These are phyloP conservation scores for Athelia psychrophila DNA, from an alignment of 1,284 basidiomycete genomes.

Conservation along the genomic window DNA sequence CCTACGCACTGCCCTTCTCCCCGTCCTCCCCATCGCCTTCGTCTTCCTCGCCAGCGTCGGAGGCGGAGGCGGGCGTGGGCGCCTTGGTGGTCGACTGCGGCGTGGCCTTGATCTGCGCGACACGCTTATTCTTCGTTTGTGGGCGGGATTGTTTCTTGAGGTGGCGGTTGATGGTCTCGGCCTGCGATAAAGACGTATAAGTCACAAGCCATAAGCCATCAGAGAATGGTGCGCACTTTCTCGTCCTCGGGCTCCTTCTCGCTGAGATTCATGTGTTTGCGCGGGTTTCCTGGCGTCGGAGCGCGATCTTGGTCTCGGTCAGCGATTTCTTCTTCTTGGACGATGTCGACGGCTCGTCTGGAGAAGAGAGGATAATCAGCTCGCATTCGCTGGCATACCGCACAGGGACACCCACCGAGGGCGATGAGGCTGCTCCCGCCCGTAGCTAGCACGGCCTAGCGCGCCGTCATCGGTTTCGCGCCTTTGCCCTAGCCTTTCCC, in stretches of 20 bases:
- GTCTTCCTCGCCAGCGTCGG: conserved; percentile 26
- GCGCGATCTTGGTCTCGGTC: conserved; percentile 81
- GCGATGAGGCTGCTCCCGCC: conserved; percentile 66
- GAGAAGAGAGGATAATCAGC: conserved; percentile 20
- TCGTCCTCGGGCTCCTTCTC: conserved; percentile 93
- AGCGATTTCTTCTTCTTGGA: conserved; percentile 70
- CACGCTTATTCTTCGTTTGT: conserved; percentile 53
- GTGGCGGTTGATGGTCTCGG: conserved; percentile 87
- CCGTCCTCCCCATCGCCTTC: conserved; percentile 25
- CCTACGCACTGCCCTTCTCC: conserved; percentile 23
- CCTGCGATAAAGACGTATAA: conserved; percentile 35
- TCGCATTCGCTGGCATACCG: conserved; percentile 32
- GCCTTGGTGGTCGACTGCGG: conserved; percentile 37
- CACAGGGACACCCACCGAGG: conserved; percentile 36
- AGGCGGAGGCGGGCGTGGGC: conserved; percentile 25
- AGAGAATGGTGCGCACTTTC: conserved; percentile 63
- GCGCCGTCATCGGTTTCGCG: conserved; percentile 58
- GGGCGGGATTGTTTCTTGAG: conserved; percentile 84
- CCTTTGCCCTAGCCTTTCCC: conserved; percentile 16
- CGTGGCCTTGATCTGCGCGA: conserved; percentile 32
- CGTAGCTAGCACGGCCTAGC: conserved; percentile 69
- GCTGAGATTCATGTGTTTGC: conserved; percentile 80
- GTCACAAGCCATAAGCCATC: not conserved
- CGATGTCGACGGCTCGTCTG: no score
- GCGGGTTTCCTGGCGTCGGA: conserved; percentile 81